These are phyloP conservation scores for Diaporthe eres DNA, from an alignment of 2,329 filamentous ascomycete species.

Conservation along the genomic window DNA sequence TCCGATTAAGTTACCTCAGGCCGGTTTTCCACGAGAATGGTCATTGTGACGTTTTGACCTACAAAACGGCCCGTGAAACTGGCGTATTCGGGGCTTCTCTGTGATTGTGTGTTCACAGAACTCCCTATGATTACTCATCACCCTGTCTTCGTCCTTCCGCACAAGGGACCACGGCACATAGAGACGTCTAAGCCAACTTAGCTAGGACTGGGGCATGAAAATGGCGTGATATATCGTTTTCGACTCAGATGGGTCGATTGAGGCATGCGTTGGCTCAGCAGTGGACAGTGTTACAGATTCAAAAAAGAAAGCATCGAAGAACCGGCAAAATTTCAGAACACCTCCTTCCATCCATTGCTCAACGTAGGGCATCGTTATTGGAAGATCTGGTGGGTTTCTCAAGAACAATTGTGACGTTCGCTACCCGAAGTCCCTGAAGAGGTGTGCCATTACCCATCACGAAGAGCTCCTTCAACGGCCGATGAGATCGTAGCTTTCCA, in stretches of 20 bases:
- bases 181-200: background rate
- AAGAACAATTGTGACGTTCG: background rate
- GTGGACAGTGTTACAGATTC: background rate
- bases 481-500: too few species aligned
- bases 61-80: background rate
- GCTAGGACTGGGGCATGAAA: background rate
- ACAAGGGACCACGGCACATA: background rate
- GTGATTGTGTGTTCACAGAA: background rate
- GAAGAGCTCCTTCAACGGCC: background rate
- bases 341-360: background rate
- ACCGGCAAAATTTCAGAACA: too few species aligned
- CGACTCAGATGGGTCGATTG: background rate
- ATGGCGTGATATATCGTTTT: background rate
- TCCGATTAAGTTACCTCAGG: background rate
- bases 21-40: background rate
- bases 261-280: background rate
- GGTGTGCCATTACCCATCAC: background rate
- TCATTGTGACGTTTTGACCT: background rate
- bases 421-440: background rate
- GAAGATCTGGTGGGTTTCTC: background rate
- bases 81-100: background rate
- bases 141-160: background rate
- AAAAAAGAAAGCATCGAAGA: background rate
- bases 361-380: background rate
- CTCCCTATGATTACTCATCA: background rate